Evolutionary conservation across 805 yeast species (phyloP).

Genomic region (Nakazawaea ishiwadae): DNA sequence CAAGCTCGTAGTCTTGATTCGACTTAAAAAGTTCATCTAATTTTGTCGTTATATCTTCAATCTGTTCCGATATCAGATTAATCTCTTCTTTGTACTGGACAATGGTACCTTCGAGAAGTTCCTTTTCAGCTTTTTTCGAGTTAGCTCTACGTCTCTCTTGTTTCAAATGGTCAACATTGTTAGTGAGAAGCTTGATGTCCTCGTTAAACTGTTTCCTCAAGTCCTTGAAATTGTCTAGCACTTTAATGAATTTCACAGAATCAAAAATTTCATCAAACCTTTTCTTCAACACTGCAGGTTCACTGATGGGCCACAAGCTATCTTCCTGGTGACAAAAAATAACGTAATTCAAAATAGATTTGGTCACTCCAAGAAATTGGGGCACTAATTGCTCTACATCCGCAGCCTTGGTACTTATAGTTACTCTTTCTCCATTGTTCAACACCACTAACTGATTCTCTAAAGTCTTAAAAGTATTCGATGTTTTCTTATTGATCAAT

Average conservation of each 20-base stretch:
- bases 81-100: conserved; percentile 44
- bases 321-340: conserved; percentile 98
- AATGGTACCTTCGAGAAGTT: conserved; percentile 37
- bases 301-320: conserved; percentile 92
- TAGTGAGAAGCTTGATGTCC: conserved; percentile 73
- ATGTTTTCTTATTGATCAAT: conserved; percentile 54
- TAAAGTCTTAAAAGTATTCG: conserved; percentile 76
- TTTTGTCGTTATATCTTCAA: conserved; percentile 50
- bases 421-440: conserved; percentile 60
- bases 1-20: conserved; percentile 77
- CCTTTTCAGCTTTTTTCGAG: conserved; percentile 44
- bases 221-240: conserved; percentile 70
- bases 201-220: conserved; percentile 72
- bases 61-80: conserved; percentile 39
- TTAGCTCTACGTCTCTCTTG: conserved; percentile 71
- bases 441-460: conserved; percentile 82
- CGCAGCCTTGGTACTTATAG: conserved; percentile 74
- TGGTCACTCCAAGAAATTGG: conserved; percentile 77
- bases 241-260: conserved; percentile 89
- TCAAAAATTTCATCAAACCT: conserved; percentile 96
- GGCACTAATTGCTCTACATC: conserved; percentile 86
- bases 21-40: conserved; percentile 64
- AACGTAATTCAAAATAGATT: conserved; percentile 84
- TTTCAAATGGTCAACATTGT: conserved; percentile 71
- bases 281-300: conserved; percentile 83